A percentile compares a stretch with the other conserved stretches of the same genome.
phyloP scores from a whole-genome alignment of 768 basidiomycete genomes.

The Ephemerocybe angulata region DNA sequence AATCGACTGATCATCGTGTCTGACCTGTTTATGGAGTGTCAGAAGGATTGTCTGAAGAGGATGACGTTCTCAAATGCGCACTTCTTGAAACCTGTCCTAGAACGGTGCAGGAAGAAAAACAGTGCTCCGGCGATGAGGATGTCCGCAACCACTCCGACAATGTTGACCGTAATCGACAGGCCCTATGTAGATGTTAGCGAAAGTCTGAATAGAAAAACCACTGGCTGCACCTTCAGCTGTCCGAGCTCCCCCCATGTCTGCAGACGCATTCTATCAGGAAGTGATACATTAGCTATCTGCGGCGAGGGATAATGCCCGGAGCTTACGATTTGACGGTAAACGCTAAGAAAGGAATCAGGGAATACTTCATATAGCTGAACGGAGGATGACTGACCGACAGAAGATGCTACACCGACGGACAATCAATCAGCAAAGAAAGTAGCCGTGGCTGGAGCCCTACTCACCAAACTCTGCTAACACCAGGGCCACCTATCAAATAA shows the following conservation, averaged over 20 bases:
- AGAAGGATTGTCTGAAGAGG: background rate
- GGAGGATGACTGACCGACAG: slow-evolving; percentile 33
- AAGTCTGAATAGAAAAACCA: slow-evolving; percentile 1
- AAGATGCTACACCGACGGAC: slow-evolving; percentile 29
- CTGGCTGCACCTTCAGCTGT: slow-evolving; percentile 39
- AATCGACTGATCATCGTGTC: slow-evolving; percentile 54
- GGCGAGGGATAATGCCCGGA: background rate
- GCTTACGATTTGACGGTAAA: slow-evolving; percentile 49
- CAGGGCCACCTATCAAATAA: slow-evolving; percentile 35
- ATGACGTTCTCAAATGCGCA: slow-evolving; percentile 17
- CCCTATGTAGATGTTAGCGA: slow-evolving; percentile 29
- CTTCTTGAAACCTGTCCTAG: slow-evolving; percentile 53
- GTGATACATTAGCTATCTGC: background rate
- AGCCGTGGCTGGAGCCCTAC: slow-evolving; percentile 9
- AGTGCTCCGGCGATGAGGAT: slow-evolving; percentile 47
- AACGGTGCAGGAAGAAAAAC: slow-evolving; percentile 46
- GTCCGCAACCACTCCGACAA: slow-evolving; percentile 47
- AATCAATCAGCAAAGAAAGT: background rate
- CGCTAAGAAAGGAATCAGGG: slow-evolving; percentile 23
- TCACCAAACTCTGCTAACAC: slow-evolving; percentile 51
- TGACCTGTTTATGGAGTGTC: slow-evolving; percentile 27
- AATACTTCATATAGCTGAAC: slow-evolving; percentile 2
- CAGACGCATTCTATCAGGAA: slow-evolving; percentile 15
- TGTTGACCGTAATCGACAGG: slow-evolving; percentile 54
- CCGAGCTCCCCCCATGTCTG: slow-evolving; percentile 42